Base-by-base conservation (phyloP, 352 stramenopile genomes). In the Globisporangium spiculum region DNA sequence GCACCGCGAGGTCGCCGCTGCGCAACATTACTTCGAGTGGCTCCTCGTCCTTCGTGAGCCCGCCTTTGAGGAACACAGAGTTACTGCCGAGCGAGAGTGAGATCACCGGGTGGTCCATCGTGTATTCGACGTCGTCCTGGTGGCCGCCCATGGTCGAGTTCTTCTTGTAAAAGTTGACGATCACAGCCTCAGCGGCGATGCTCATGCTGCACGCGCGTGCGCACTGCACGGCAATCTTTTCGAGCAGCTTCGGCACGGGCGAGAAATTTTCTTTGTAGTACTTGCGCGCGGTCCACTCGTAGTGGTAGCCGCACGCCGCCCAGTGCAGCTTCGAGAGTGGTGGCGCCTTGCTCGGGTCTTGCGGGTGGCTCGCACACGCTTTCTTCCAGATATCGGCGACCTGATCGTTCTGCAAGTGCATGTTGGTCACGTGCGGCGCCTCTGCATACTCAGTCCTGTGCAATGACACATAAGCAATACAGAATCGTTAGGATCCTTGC, bases 91-190 rank as follows among this genome's bases (percentile, higher is more conserved):
- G 75, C 58, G 84, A 92, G 10, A 95, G 69, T 27, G 87, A 95
- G 24, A 95, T 80, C 18, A 95, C 87, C 4, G 87, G 87, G 65
- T 92, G 79, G 60, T 86, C 84, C 80, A 93, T 92, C 38, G 86
- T 95, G 71, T 86, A 79, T 70, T 95, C 87, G 60, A 93, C 85
- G 74, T 94, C 83, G 69, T 94, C 87, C 67, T 92, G 80, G 68
- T 94, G 87, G 46, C 87, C 87, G 46, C 87, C 87, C 87, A 94
- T 94, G 4, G 76, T 80, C 58, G 87, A 93, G 63, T 66, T 87
- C 32, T 73, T 80, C 70, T 90, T 91, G 74, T 94, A 94, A 69
- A 88, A 94, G 65, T 94, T 94, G 20, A 94, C 83, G 27, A 94
- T 91, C 62, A 92, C 84, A 3, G 87, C 87, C 50, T 94, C 85